These are phyloP conservation scores for Fusarium falciforme DNA, from an alignment of 2,329 filamentous ascomycete species.

Conservation along the genomic window DNA sequence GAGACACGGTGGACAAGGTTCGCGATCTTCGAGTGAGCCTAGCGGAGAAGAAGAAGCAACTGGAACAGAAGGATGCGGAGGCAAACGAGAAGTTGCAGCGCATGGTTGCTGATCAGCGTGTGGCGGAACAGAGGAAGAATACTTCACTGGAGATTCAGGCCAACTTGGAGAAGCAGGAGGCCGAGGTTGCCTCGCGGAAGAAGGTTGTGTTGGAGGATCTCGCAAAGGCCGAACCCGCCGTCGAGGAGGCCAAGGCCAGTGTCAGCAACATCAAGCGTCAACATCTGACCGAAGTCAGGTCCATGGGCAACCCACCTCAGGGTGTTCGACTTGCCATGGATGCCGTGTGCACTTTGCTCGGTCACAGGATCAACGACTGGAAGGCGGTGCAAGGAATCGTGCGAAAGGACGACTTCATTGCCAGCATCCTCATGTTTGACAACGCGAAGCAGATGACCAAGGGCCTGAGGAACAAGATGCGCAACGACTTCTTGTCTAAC, in stretches of 20 bases:
- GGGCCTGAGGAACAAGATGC: slow-evolving; percentile 85
- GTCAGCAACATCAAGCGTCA: slow-evolving; percentile 99
- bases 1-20: slow-evolving; percentile 97
- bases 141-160: slow-evolving; percentile 90
- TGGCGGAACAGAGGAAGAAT: slow-evolving; percentile 91
- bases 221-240: slow-evolving; percentile 91
- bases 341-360: slow-evolving; percentile 94
- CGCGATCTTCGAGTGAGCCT: slow-evolving; percentile 90
- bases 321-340: slow-evolving; percentile 94
- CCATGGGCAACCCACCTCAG: slow-evolving; percentile 91
- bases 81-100: slow-evolving; percentile 97
- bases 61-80: slow-evolving; percentile 93
- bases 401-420: slow-evolving; percentile 94
- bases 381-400: slow-evolving; percentile 90
- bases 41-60: slow-evolving; percentile 91
- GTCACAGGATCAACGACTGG: slow-evolving; percentile 91
- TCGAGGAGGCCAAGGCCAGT: slow-evolving; percentile 91
- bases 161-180: slow-evolving; percentile 88
- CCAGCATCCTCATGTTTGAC: slow-evolving; percentile 96
- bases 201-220: slow-evolving; percentile 90
- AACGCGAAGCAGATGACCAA: slow-evolving; percentile 96
- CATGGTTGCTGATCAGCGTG: slow-evolving; percentile 95
- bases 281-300: slow-evolving; percentile 96
- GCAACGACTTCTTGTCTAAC: slow-evolving; percentile 89
- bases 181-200: slow-evolving; percentile 83